A percentile compares a stretch with the other conserved stretches of the same genome.
Evolutionary conservation across 306 rosid genomes (phyloP).

Genomic region (Gastrolobium bilobum): DNA sequence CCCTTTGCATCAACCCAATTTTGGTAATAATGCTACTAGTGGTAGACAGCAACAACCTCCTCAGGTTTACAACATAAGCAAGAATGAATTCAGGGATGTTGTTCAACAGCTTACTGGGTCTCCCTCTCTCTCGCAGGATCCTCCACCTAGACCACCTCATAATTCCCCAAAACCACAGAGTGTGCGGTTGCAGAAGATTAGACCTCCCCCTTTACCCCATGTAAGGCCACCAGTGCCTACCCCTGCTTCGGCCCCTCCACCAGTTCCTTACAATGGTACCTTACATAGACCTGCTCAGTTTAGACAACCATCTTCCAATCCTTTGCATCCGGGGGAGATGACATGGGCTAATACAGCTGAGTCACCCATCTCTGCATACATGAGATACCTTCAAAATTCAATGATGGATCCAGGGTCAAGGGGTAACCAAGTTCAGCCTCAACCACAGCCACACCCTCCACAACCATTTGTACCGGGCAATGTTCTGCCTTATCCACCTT

Average conservation of each 20-base stretch:
- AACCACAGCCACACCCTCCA: conserved; percentile 34
- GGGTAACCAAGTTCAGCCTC: conserved; percentile 49
- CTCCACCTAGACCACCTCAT: conserved; percentile 66
- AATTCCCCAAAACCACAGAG: conserved; percentile 75
- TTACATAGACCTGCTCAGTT: conserved; percentile 58
- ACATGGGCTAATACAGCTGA: conserved; percentile 61
- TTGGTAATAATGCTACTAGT: conserved; percentile 48
- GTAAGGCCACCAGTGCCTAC: conserved; percentile 55
- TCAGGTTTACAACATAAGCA: conserved; percentile 87
- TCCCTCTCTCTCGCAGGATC: conserved; percentile 62
- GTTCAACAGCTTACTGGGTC: conserved; percentile 89
- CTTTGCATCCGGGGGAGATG: conserved; percentile 58
- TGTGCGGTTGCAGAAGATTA: conserved; percentile 72
- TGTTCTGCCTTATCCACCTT: conserved; percentile 37
- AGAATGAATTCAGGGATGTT: conserved; percentile 79
- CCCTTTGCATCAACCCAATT: conserved; percentile 70
- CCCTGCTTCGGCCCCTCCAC: conserved; percentile 53
- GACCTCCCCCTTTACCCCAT: conserved; percentile 80
- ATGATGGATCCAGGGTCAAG: conserved; percentile 63
- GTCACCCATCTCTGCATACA: conserved; percentile 83
- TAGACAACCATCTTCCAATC: conserved; percentile 61
- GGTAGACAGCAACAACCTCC: conserved; percentile 66
- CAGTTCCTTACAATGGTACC: conserved; percentile 47
- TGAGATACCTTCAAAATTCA: conserved; percentile 75
- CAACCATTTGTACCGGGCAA: conserved; percentile 50